Evolutionary conservation across 352 stramenopile species (phyloP), one percentile per base, ranked within the genome.

Genomic region (Phytophthora macrochlamydospora): DNA sequence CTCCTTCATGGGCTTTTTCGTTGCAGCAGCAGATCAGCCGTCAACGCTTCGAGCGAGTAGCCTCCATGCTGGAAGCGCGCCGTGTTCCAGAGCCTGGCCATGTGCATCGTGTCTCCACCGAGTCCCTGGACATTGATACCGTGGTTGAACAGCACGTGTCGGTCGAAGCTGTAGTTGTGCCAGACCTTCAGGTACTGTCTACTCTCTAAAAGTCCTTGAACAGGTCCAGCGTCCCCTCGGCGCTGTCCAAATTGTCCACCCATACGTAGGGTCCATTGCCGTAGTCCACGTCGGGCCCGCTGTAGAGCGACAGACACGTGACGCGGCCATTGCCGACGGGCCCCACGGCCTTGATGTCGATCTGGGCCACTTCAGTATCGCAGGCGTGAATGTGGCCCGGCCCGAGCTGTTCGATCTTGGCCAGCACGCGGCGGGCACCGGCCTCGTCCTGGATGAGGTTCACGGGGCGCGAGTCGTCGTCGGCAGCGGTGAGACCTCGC

Each of bases 101-200:
- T 99, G 87, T 99, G 98, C 97, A 99, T 99, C 3, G 98, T 99
- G 75, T 99, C 98, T 38, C 96, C 97, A 28, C 84, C 93, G 45
- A 99, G 94, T 0, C 92, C 92, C 14, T 89, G 74, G 9, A 95
- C 87, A 64, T 98, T 73, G 68, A 99, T 98, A 14, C 87, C 94
- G 60, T 98, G 89, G 77, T 99, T 99, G 71, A 85, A 95, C 58
- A 99, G 85, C 46, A 99, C 96, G 76, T 99, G 97, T 42, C 97
- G 85, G 88, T 99, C 98, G 76, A 99, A 99, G 35, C 95, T 98
- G 80, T 99, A 99, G 78, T 99, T 99, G 79, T 99, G 98, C 96
- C 97, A 99, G 9, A 99, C 90, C 75, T 99, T 99, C 33, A 95
- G 83, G 51, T 93, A 86, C 28, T 72, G 60, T 28, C 78, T 69